A percentile compares a stretch with the other conserved stretches of the same genome.
These are phyloP conservation scores for Colletotrichum paranaense DNA, from an alignment of 2,329 filamentous ascomycete species.

Conservation along the genomic window DNA sequence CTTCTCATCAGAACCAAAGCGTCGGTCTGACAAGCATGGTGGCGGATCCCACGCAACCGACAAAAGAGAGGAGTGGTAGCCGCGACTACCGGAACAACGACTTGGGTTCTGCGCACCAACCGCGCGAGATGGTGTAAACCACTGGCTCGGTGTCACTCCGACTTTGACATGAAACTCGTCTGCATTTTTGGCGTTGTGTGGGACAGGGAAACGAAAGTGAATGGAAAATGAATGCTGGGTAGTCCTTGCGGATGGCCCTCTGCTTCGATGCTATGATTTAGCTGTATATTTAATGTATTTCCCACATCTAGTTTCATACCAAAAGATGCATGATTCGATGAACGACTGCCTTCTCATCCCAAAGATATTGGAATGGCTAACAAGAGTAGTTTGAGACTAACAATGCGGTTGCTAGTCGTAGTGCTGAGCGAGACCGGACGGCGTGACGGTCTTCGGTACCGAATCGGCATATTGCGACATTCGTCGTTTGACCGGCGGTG, in stretches of 20 bases:
- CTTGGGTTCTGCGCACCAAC: conserved; percentile 31
- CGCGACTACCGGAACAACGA: conserved; percentile 32
- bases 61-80: conserved; percentile 30
- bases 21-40: conserved; percentile 35
- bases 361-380: neutral
- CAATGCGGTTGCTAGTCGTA: neutral
- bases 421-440: neutral
- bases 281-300: conserved; percentile 20
- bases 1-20: conserved; percentile 23
- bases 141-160: neutral
- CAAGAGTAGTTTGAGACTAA: neutral
- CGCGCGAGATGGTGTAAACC: conserved; percentile 32
- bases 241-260: neutral
- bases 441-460: conserved; percentile 8
- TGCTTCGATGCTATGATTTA: neutral
- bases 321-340: neutral
- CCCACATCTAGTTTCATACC: neutral
- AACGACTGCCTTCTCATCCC: neutral
- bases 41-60: conserved; percentile 21
- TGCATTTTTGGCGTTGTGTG: neutral
- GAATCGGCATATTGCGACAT: conserved; percentile 26
- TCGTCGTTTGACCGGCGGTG: neutral
- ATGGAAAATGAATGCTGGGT: neutral
- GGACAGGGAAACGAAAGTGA: conserved; percentile 1
- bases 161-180: neutral